A percentile compares a stretch with the other conserved stretches of the same genome.
phyloP scores from a whole-genome alignment of 257 asterid species.

The Nicotiana paniculata region DNA sequence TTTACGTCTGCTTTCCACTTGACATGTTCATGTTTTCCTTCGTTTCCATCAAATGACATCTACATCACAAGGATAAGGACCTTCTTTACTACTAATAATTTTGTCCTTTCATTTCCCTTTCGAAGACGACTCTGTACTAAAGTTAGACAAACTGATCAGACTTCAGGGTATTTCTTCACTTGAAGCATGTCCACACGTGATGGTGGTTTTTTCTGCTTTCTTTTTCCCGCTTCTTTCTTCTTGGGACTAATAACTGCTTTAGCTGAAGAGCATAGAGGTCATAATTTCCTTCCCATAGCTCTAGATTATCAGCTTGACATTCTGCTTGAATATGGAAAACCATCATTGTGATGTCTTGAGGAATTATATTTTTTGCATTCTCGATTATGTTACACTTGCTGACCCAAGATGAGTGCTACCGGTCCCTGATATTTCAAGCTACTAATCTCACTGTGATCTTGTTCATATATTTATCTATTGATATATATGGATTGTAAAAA shows the following conservation, averaged over 20 bases:
- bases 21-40: neutral
- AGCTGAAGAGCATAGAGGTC: neutral
- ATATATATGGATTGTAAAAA: neutral
- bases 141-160: neutral
- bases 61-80: neutral
- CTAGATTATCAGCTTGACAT: neutral
- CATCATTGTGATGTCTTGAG: neutral
- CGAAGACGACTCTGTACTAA: neutral
- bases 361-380: neutral
- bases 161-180: neutral
- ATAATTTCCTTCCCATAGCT: neutral
- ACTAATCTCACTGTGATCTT: neutral
- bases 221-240: neutral
- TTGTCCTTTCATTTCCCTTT: neutral
- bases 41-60: neutral
- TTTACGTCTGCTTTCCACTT: neutral
- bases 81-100: neutral
- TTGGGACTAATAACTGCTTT: neutral
- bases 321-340: neutral
- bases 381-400: neutral
- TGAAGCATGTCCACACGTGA: neutral
- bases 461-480: neutral
- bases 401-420: neutral
- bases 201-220: neutral
- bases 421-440: neutral